A percentile compares a stretch with the other conserved stretches of the same genome.
phyloP scores from a whole-genome alignment of 345 rosid genomes.

The Eucalyptus regnans region DNA sequence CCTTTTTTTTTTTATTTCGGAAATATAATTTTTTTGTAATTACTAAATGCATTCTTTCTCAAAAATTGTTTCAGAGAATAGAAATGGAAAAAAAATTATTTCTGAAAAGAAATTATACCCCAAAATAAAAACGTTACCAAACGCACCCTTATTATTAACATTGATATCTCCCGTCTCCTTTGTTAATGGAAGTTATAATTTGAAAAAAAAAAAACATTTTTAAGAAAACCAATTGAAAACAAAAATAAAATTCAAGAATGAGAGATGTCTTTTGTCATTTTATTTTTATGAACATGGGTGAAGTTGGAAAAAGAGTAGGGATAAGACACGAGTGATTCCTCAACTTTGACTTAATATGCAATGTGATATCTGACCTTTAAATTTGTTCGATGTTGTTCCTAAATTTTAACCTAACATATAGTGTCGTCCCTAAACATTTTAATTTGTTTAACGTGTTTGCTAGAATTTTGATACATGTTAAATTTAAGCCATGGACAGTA shows the following conservation, averaged over 20 bases:
- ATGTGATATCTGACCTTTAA: accelerated
- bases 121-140: no score
- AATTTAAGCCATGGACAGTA: accelerated
- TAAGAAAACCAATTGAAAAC: neutral
- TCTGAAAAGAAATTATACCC: accelerated
- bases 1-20: no score
- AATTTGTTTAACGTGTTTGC: accelerated
- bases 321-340: accelerated
- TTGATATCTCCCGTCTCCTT: neutral
- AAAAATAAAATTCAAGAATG: neutral
- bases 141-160: neutral
- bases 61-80: accelerated
- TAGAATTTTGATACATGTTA: no score
- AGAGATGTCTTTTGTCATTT: neutral
- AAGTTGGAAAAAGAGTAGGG: neutral
- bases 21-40: no score
- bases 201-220: neutral
- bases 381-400: no score
- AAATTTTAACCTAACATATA: accelerated
- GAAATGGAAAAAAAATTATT: no score
- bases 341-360: accelerated
- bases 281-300: neutral
- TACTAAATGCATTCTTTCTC: accelerated
- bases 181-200: neutral
- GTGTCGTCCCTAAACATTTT: accelerated